A percentile compares a stretch with the other conserved stretches of the same genome.
phyloP scores from a whole-genome alignment of 2,329 filamentous ascomycete genomes.

The Grosmannia serpens region DNA sequence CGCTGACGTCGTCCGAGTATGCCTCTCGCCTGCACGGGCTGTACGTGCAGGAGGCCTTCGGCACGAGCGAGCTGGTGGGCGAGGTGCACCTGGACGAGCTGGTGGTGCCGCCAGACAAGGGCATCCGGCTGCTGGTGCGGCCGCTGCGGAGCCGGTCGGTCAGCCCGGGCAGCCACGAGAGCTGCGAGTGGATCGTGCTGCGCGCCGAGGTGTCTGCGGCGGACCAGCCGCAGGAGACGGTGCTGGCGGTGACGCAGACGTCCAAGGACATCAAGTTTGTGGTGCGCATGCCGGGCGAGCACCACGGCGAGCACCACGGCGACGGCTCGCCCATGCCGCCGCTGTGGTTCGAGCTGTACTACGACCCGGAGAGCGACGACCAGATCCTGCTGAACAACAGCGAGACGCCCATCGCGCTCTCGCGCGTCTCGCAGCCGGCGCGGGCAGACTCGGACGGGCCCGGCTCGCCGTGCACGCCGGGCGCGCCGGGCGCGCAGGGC shows the following conservation, averaged over 20 bases:
- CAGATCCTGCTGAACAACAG: conserved; percentile 45
- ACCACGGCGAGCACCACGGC: conserved; percentile 14
- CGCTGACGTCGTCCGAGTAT: conserved; percentile 45
- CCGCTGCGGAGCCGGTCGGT: conserved; percentile 42
- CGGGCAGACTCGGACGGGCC: conserved; percentile 17
- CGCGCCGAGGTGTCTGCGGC: conserved; percentile 41
- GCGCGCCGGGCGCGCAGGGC: conserved; percentile 10
- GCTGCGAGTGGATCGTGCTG: conserved; percentile 44
- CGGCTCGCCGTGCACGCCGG: background rate
- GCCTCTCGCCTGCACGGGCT: conserved; percentile 36
- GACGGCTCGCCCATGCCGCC: conserved; percentile 31
- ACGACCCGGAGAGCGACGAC: conserved; percentile 46
- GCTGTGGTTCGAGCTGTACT: conserved; percentile 50
- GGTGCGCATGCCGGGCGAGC: conserved; percentile 37
- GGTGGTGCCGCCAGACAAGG: conserved; percentile 29
- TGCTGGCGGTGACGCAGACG: conserved; percentile 49
- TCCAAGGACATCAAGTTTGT: conserved; percentile 49
- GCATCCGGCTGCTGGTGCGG: conserved; percentile 45
- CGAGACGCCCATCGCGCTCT: conserved; percentile 39
- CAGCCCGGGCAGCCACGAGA: conserved; percentile 40
- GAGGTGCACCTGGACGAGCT: conserved; percentile 43
- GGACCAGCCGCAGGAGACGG: conserved; percentile 41
- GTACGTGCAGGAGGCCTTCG: conserved; percentile 29
- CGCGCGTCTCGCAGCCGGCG: conserved; percentile 30
- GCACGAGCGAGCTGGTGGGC: conserved; percentile 26